Conservation (phyloP, 805 yeast genomes). For the Candida palmyrensis region DNA sequence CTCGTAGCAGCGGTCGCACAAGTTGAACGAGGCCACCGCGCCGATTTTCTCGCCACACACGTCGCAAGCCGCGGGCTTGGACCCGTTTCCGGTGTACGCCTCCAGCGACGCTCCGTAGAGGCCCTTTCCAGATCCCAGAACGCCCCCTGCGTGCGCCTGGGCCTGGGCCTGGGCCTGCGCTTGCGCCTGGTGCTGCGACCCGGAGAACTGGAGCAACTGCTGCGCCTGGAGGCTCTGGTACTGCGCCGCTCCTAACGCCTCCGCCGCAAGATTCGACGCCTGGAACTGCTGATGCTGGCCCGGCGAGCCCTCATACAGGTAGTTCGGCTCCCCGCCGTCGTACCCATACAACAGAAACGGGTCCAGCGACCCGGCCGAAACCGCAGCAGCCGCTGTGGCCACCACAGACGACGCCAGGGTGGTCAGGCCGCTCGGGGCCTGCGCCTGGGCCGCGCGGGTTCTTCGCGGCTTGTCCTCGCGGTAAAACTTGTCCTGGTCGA, state of each 20-base stretch:
- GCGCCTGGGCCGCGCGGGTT: background rate
- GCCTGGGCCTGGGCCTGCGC: background rate
- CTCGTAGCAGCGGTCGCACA: slow-evolving; percentile 23
- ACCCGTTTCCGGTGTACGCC: background rate
- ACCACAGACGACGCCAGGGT: background rate
- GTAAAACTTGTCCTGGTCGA: slow-evolving; percentile 24
- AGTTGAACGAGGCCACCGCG: slow-evolving; percentile 18
- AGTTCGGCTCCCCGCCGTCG: slow-evolving; percentile 1
- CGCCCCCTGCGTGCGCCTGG: background rate
- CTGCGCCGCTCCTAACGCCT: background rate
- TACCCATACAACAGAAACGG: slow-evolving; percentile 2
- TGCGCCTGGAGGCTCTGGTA: slow-evolving; percentile 1
- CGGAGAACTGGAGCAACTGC: slow-evolving; percentile 9
- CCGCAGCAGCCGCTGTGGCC: slow-evolving; percentile 6
- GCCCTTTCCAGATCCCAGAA: background rate
- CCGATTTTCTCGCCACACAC: slow-evolving; percentile 21
- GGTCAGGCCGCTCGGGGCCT: no score
- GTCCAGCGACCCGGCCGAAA: slow-evolving; percentile 5
- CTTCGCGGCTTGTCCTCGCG: slow-evolving; percentile 20
- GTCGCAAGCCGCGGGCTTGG: slow-evolving; percentile 19
- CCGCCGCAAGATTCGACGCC: slow-evolving; percentile 3
- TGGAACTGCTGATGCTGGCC: slow-evolving; percentile 3
- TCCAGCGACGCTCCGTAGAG: background rate
- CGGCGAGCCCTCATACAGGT: slow-evolving; percentile 1
- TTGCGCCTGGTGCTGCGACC: slow-evolving; percentile 11